Percentiles rank a stretch among this genome's conserved stretches.
phyloP scores from a whole-genome alignment of 2,329 filamentous ascomycete species.

The Diaporthe longicolla region DNA sequence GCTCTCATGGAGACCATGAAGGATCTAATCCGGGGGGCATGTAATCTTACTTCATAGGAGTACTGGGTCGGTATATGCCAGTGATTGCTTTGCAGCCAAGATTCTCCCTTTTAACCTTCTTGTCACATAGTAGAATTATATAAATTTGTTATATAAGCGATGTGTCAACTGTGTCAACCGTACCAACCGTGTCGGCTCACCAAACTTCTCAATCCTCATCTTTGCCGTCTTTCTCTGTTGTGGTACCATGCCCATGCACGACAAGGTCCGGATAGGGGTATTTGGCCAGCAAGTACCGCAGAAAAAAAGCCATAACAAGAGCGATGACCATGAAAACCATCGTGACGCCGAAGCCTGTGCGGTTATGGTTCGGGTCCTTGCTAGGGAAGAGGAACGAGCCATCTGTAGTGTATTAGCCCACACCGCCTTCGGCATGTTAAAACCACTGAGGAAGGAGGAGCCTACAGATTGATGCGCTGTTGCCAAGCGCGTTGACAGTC shows the following conservation, averaged over 20 bases:
- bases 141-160: not conserved
- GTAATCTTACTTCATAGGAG: too few species aligned
- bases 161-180: too few species aligned
- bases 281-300: slow-evolving; percentile 33
- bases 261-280: slow-evolving; percentile 35
- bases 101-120: not conserved
- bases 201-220: not conserved
- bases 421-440: not conserved
- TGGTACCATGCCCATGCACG: not conserved
- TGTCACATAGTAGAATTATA: not conserved
- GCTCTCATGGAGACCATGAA: slow-evolving; percentile 15
- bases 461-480: slow-evolving; percentile 36
- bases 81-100: not conserved
- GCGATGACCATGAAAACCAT: slow-evolving; percentile 34
- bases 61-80: not conserved
- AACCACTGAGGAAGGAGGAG: not conserved
- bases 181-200: not conserved
- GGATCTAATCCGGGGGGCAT: not conserved
- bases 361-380: slow-evolving; percentile 25
- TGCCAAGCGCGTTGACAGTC: slow-evolving; percentile 34
- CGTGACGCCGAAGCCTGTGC: slow-evolving; percentile 31
- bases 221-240: not conserved
- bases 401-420: not conserved
- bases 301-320: slow-evolving; percentile 14
- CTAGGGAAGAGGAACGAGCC: slow-evolving; percentile 38